Percentiles rank a stretch among this genome's conserved stretches.
Evolutionary conservation across 2,329 filamentous ascomycete species (phyloP).

Genomic region (Emydomyces testavorans): DNA sequence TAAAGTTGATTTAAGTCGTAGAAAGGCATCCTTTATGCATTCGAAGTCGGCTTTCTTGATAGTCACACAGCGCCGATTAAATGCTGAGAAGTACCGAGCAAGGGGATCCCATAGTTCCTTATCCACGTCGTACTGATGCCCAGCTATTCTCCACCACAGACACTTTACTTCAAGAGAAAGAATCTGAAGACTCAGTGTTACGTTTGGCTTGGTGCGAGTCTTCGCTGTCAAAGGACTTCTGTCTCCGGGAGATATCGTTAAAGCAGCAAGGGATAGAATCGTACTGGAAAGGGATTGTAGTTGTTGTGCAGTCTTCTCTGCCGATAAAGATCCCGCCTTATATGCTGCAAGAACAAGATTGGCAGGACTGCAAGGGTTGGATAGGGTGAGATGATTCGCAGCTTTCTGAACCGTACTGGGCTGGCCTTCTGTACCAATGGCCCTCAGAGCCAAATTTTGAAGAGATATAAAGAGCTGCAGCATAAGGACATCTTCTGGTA

Average conservation of each 20-base stretch:
- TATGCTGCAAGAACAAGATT: conserved; percentile 31
- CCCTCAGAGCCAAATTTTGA: conserved; percentile 32
- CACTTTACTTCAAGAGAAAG: conserved; percentile 32
- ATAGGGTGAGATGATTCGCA: conserved; percentile 24
- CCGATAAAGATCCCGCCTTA: conserved; percentile 26
- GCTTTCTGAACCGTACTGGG: conserved; percentile 25
- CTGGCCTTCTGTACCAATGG: conserved; percentile 28
- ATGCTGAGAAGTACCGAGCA: conserved; percentile 30
- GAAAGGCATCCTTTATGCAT: conserved; percentile 27
- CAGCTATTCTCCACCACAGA: conserved; percentile 34
- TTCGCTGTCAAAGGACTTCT: conserved; percentile 1
- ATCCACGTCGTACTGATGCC: conserved; percentile 31
- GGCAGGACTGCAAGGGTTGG: conserved; percentile 30
- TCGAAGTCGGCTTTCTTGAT: conserved; percentile 31
- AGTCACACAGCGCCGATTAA: conserved; percentile 25
- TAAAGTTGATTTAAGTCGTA: conserved; percentile 27
- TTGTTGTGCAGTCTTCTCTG: conserved; percentile 34
- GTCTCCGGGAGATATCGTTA: conserved; percentile 15
- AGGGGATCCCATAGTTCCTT: conserved; percentile 37
- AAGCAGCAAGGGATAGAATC: conserved; percentile 27
- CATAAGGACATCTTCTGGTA: conserved; percentile 6
- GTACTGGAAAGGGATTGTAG: conserved; percentile 36
- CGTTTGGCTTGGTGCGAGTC: conserved; percentile 23
- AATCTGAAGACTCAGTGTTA: conserved; percentile 31
- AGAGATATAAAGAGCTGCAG: conserved; percentile 20